Base-by-base conservation (phyloP, 177 flowering plant genomes). In the Vitis hybrid region DNA sequence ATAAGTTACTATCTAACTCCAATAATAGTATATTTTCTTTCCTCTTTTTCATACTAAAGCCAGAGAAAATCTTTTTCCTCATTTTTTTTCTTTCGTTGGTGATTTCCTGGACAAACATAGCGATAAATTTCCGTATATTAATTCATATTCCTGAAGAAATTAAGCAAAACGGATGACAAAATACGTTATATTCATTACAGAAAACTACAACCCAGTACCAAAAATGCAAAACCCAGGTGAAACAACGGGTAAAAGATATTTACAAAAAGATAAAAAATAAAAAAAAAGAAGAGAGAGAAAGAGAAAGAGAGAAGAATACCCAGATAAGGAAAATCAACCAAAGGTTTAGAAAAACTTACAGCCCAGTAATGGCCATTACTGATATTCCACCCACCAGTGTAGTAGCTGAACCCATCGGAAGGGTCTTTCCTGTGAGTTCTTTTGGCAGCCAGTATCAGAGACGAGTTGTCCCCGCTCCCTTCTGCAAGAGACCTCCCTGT, bases 351-450 rank as follows among this genome's bases (percentile, higher is more conserved):
- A 2, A 46, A 67, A 77, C 80, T 74, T 58, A 83, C 88, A 64
- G 82, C 76, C 83, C 83, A 79, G 71, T 85, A 83, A 60, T 83
- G 79, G 0, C 15, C 2, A 61, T 73, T 79, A 78, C 84, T 83
- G 61, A 85, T 81, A 68, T 85, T 83, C 81, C 80, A 85, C 1
- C 84, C 84, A 41, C 82, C 83, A 54, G 66, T 74, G 58, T 83
- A 85, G 11, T 4, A 55, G 9, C 74, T 66, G 58, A 79, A 83
- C 11, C 67, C 17, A 63, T 81, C 65, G 20, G 61, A 13, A 17
- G 88, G 86, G 71, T 85, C 86, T 61, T 14, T 78, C 72, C 88
- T 71, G 20, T 32, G 3, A 2, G 86, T 83, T 68, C 83, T 76
- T n/a, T 71, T 35, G 4, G 63, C 82, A 61, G 88, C 88, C 79